phyloP scores from a whole-genome alignment of 2,329 filamentous ascomycete genomes.

The Sporothrix dimorphospora region DNA sequence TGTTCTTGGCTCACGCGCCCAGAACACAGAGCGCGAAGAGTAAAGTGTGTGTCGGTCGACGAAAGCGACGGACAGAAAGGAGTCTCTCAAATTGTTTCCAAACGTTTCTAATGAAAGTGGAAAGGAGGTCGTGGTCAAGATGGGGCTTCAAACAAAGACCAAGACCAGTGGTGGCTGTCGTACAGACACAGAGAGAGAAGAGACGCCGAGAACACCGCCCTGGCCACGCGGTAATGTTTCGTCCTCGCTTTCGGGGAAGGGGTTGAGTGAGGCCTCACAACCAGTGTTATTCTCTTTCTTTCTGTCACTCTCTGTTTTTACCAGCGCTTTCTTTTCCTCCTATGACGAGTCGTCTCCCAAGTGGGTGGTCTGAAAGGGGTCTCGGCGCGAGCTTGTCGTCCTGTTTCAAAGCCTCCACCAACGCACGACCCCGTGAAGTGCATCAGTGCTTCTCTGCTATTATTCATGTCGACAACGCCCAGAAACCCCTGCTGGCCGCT shows the following conservation, averaged over 20 bases:
- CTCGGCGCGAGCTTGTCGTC: conserved; percentile 19
- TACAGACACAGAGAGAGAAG: not conserved
- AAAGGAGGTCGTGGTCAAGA: not conserved
- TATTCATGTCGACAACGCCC: not conserved
- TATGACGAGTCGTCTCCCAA: conserved; percentile 9
- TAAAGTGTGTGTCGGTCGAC: not conserved
- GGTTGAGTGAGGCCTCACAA: conserved; percentile 9
- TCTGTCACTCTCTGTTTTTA: conserved; percentile 35
- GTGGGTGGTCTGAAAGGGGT: conserved; percentile 20
- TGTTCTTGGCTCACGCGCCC: not conserved
- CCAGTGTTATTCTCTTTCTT: conserved; percentile 31
- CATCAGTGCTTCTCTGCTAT: not conserved
- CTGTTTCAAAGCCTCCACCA: conserved; percentile 22
- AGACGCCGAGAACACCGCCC: not conserved
- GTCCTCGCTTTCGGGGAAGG: conserved; percentile 11
- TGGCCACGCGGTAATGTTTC: conserved; percentile 9
- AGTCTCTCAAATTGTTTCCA: conserved; percentile 28
- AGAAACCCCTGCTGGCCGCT: conserved; percentile 19
- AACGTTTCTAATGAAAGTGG: conserved; percentile 13
- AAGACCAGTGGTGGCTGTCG: not conserved
- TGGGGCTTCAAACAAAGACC: not conserved
- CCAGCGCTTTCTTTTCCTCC: conserved; percentile 34
- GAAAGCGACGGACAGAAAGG: not conserved
- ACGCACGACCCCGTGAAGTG: conserved; percentile 14
- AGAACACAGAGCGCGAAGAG: not conserved